Base-by-base conservation (phyloP, 345 rosid species). In the Salix caprea region DNA sequence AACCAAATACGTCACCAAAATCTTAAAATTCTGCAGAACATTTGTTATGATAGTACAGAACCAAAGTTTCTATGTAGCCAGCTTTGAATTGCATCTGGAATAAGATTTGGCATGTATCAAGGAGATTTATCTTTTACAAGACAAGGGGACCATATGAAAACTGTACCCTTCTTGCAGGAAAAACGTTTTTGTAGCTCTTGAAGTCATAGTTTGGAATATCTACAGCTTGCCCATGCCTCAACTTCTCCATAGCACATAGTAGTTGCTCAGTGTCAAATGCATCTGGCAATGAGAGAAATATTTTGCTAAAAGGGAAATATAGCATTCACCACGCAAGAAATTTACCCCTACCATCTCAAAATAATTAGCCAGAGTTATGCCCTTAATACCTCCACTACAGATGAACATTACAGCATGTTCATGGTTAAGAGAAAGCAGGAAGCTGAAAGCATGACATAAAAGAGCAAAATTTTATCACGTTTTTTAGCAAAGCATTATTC, bases 151-250 rank as follows among this genome's bases (percentile, higher is more conserved):
- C 44, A 61, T 19, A 58, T 64, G 67, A 62, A 64, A 66, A 76
- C 42, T 19, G 18, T 81, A 81, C 84, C 84, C 84, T 77, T 81
- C 84, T 73, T 62, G 81, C 32, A 48, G 84, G 84, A 28, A 74
- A 77, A 69, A 73, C 81, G 52, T 24, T 81, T 77, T 81, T 77
- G 78, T 91, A 94, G 83, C 92, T 92, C 91, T 88, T 93, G 87
- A 89, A 96, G 83, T 96, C 97, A 37, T 96, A 96, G 72, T 92
- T 90, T 67, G 99, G 94, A 80, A 96, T 84, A 88, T 96, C 98
- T 78, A 96, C 98, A 50, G 99, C 96, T 85, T 85, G 80, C 56
- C 94, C 90, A 81, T 86, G 92, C 87, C 92, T 92, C 92, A 96
- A 80, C 74, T 87, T 93, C 84, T 93, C 96, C 96, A 96, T 93